These are phyloP conservation scores for Umbelopsis sp. DNA, from an alignment of 192 early-diverging fungal species.

Conservation along the genomic window DNA sequence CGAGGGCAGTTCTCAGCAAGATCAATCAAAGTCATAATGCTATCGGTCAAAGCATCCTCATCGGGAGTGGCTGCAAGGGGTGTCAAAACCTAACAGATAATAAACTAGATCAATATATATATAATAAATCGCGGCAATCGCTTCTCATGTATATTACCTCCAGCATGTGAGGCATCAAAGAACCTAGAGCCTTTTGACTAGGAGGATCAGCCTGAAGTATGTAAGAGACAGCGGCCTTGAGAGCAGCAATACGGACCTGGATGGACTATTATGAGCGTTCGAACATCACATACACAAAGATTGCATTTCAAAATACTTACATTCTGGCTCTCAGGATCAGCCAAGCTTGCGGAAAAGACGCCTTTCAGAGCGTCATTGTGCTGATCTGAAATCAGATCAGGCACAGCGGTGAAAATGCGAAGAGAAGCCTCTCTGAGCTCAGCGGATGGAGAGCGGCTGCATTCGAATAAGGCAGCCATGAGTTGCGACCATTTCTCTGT, in stretches of 20 bases:
- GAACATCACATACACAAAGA: not conserved
- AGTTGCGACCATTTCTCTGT: conserved; percentile 84
- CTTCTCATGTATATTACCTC: conserved; percentile 49
- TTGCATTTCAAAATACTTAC: conserved; percentile 16
- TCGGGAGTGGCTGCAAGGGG: conserved; percentile 70
- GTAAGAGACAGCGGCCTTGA: conserved; percentile 78
- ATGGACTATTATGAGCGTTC: not conserved
- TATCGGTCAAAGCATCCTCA: conserved; percentile 72
- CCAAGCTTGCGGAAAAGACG: conserved; percentile 75
- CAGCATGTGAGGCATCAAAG: conserved; percentile 82
- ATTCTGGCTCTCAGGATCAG: conserved; percentile 62
- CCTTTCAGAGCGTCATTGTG: conserved; percentile 68
- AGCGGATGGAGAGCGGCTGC: conserved; percentile 72
- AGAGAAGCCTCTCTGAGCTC: conserved; percentile 88
- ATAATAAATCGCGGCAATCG: not conserved
- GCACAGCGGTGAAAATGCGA: conserved; percentile 85
- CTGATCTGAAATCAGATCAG: conserved; percentile 75
- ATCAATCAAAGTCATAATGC: conserved; percentile 80
- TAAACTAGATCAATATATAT: conserved; percentile 24
- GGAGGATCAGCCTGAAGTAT: conserved; percentile 68
- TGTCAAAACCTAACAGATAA: conserved; percentile 55
- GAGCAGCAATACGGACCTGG: conserved; percentile 73
- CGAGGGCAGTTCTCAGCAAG: conserved; percentile 84
- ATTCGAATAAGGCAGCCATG: conserved; percentile 77
- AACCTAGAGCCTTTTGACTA: conserved; percentile 56